Evolutionary conservation across 83 land plant species (phyloP).

Genomic region (Diphasiastrum complanatum): DNA sequence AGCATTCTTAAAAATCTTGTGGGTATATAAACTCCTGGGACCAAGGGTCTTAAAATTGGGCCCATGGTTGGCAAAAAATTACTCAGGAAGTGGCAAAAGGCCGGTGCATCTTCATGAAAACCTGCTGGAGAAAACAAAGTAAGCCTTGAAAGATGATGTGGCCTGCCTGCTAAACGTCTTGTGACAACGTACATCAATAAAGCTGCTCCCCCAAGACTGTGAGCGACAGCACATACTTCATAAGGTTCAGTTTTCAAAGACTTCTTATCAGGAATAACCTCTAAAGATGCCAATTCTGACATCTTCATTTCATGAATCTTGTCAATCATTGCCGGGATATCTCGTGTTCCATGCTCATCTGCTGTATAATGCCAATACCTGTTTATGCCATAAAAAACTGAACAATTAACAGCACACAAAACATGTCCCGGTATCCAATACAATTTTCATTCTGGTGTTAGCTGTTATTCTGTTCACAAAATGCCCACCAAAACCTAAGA

Average conservation of each 20-base stretch:
- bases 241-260: conserved; percentile 47
- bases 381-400: conserved; percentile 5
- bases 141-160: conserved; percentile 75
- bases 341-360: conserved; percentile 91
- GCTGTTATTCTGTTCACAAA: too few species aligned
- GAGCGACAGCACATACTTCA: conserved; percentile 63
- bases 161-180: conserved; percentile 46
- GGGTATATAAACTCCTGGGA: conserved; percentile 87
- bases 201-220: conserved; percentile 93
- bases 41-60: conserved; percentile 58
- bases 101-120: conserved; percentile 70
- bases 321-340: conserved; percentile 79
- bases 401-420: background rate
- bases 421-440: too few species aligned
- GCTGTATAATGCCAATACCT: conserved; percentile 90
- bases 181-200: conserved; percentile 84
- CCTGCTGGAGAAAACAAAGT: conserved; percentile 90
- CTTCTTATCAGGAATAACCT: conserved; percentile 20
- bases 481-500: too few species aligned
- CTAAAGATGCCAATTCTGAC: conserved; percentile 36
- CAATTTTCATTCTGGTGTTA: too few species aligned
- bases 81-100: conserved; percentile 36
- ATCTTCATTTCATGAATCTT: conserved; percentile 74
- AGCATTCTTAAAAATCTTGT: conserved; percentile 84
- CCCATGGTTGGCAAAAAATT: conserved; percentile 43